phyloP scores from a whole-genome alignment of 140 eudicot genomes.

The Ambrosia hybrid region DNA sequence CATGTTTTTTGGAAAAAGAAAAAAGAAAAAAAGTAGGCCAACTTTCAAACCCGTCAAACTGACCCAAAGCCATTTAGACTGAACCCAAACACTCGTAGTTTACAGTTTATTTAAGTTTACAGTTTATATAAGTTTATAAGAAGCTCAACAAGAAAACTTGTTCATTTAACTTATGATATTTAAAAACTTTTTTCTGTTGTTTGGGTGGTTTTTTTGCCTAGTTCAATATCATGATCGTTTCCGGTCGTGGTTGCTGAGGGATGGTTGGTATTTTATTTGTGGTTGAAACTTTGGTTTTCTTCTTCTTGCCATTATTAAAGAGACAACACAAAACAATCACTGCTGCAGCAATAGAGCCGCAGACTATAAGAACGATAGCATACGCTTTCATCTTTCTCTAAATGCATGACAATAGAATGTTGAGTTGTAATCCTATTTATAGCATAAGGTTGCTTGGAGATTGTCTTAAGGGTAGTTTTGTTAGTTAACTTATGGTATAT shows the following conservation, averaged over 20 bases:
- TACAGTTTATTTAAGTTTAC: too few species aligned
- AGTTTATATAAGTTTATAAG: not conserved
- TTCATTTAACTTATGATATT: not conserved
- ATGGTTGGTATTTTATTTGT: not conserved
- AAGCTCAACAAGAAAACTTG: not conserved
- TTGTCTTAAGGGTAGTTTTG: not conserved
- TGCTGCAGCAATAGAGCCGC: conserved; percentile 7
- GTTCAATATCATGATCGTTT: conserved; percentile 22
- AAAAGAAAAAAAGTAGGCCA: too few species aligned
- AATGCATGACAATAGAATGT: conserved; percentile 4
- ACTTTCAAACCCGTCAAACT: too few species aligned
- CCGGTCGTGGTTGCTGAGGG: not conserved
- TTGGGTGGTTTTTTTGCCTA: conserved; percentile 16
- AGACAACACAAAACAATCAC: not conserved
- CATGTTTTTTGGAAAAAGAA: too few species aligned
- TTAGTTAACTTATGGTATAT: not conserved
- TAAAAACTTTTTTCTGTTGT: conserved; percentile 17
- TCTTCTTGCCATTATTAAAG: not conserved
- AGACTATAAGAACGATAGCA: conserved; percentile 14
- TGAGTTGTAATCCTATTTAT: conserved; percentile 3
- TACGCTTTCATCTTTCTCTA: conserved; percentile 16
- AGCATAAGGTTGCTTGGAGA: not conserved
- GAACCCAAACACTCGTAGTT: too few species aligned
- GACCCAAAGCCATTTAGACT: too few species aligned
- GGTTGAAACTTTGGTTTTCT: conserved; percentile 1